Base-by-base conservation (phyloP, 495 filamentous ascomycete species). In the Penicillium bialowiezense region DNA sequence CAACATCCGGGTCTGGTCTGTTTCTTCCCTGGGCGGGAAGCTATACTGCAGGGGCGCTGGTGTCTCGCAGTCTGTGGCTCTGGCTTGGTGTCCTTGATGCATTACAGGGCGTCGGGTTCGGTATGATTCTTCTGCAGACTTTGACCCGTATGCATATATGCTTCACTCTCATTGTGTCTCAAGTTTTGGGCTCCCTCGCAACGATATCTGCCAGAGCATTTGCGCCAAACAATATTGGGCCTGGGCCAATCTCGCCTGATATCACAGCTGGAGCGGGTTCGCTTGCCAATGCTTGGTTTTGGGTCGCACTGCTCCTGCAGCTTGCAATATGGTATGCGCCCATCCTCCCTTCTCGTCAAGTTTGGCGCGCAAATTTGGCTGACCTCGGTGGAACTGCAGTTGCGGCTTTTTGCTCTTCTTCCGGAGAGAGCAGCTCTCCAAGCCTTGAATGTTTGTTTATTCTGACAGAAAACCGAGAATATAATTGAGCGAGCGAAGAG, bases 381-480 rank as follows among this genome's bases (percentile, higher is more conserved):
- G n/a, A n/a, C n/a, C n/a, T n/a, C n/a, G n/a, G n/a, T n/a, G n/a
- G n/a, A n/a, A n/a, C n/a, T n/a, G n/a, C n/a, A n/a, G n/a, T n/a
- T n/a, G 80, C 36, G 84, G 85, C 1, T 88, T 84, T 67, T 76
- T 85, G 38, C 69, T 78, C 59, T 87, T 86, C 69, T 88, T 87
- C 74, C 71, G 85, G 26, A 86, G 84, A 70, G 85, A 87, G 63
- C 84, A 87, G 60, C 75, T 87, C 34, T 75, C 73, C 33, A 88
- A 88, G 72, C 85, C 85, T 17, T 84, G 58, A 65, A 17, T 44
- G 15, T 34, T 44, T 18, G 14, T 42, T 37, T 39, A n/a, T n/a
- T n/a, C n/a, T n/a, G n/a, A n/a, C n/a, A 8, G 23, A 26, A 8
- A 8, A 26, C 23, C 23, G 4, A 3, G 23, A 8, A 26, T 26